Evolutionary conservation across 2,329 filamentous ascomycete genomes (phyloP), one percentile per base, ranked within the genome.

Genomic region (Fulvia fulva): DNA sequence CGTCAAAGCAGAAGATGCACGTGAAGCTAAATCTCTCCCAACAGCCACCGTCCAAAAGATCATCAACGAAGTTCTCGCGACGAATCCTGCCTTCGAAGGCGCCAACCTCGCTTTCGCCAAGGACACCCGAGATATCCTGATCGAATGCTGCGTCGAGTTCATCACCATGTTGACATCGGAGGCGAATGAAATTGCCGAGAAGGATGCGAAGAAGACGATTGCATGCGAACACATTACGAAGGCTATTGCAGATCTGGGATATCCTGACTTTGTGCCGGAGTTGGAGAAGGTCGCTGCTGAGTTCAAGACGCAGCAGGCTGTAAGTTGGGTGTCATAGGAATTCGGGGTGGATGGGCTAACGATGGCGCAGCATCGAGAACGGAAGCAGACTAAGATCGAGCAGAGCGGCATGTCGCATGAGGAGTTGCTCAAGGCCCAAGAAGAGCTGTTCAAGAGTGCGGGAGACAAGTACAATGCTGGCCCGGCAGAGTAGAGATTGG

Each of bases 131-230:
- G 94, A 99, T 71, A 82, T 97, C 2, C 82, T 99, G 53, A 99
- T 99, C 70, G 94, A 97, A 79, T 97, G 94, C 78, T 99, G 94
- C 71, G 93, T 99, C 70, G 94, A 99, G 75, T 99, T 99, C 75
- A 97, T 99, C 75, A 97, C 94, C 19, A 85, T 99, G 70, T 89
- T 99, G 67, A 97, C 92, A n/a, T 96, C 91, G 50, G 93, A 99
- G 78, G 94, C 94, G 62, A 99, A 99, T 76, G 94, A 99, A 70
- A 99, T 99, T 64, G 95, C 92, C 12, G 94, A 99, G 74, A 96
- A 96, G 76, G 94, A 99, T 71, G 91, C 92, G 51, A 99, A 99
- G 80, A 99, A 99, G 83, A 99, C 94, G 3, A 99, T 99, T 68
- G 93, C 93, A 12, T 96, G 91, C 74, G 94, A 99, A 70, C 94